Evolutionary conservation across 2,329 filamentous ascomycete species (phyloP).

Genomic region (Lecanicillium sp.): DNA sequence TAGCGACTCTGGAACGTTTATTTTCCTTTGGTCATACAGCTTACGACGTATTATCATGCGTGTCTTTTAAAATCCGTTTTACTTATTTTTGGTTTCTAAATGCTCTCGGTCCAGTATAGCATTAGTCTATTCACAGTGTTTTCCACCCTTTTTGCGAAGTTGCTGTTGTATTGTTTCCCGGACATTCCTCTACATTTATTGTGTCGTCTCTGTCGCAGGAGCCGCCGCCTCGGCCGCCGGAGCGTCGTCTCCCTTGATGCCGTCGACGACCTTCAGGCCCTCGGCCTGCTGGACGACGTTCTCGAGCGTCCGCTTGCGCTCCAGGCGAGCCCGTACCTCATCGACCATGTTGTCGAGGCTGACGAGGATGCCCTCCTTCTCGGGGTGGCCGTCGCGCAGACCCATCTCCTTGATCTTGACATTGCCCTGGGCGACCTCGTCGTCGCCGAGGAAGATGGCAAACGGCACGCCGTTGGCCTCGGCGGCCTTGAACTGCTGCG

Average conservation of each 20-base stretch:
- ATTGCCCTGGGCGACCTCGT: constrained; percentile 76
- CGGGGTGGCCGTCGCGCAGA: constrained; percentile 72
- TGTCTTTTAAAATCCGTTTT: not conserved
- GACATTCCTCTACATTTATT: constrained; percentile 7
- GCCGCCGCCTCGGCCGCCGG: constrained; percentile 13
- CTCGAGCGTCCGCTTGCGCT: constrained; percentile 39
- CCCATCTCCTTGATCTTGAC: constrained; percentile 79
- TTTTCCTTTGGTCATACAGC: not conserved
- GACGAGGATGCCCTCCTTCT: constrained; percentile 82
- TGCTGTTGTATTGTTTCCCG: not conserved
- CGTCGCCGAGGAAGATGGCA: constrained; percentile 83
- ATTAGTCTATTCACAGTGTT: not conserved
- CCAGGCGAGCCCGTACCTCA: constrained; percentile 50
- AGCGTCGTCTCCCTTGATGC: constrained; percentile 37
- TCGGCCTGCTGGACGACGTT: constrained; percentile 37
- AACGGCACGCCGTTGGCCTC: constrained; percentile 75
- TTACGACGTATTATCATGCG: not conserved
- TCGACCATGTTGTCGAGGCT: constrained; percentile 55
- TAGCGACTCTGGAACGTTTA: too few relatives aligned
- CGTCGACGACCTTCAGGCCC: constrained; percentile 41
- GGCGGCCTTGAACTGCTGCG: constrained; percentile 85
- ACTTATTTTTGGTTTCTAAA: not conserved
- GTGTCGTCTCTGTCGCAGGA: constrained; percentile 2
- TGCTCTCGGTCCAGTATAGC: too few relatives aligned
- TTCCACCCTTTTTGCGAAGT: not conserved